A percentile compares a stretch with the other conserved stretches of the same genome.
Evolutionary conservation across 208 protist species (phyloP).

Genomic region (Kentomonas sorsogonicus): DNA sequence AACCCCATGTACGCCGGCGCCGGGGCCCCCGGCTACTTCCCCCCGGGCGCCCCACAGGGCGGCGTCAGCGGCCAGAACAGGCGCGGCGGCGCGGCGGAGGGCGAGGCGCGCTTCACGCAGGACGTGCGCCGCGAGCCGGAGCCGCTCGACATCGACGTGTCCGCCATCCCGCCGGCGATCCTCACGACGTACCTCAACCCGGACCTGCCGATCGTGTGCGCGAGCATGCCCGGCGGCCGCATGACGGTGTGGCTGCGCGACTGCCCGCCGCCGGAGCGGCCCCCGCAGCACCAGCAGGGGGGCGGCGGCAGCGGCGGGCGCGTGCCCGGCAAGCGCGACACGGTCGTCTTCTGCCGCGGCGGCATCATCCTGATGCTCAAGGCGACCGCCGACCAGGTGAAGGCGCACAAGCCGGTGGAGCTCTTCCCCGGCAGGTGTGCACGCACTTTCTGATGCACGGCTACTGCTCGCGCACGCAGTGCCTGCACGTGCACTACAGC

Average conservation of each 20-base stretch:
- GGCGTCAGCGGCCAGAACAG: constrained; percentile 12
- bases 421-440: constrained; percentile 81
- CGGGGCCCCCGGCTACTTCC: constrained; percentile 22
- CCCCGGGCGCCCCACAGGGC: constrained; percentile 4
- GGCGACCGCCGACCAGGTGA: constrained; percentile 57
- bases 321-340: no score
- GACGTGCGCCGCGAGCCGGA: constrained; percentile 36
- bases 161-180: constrained; percentile 57
- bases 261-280: constrained; percentile 31
- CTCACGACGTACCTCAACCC: constrained; percentile 65
- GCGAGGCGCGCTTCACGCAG: constrained; percentile 9
- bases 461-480: constrained; percentile 73
- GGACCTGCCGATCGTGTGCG: constrained; percentile 52
- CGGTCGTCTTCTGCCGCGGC: constrained; percentile 72
- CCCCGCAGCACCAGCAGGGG: constrained; percentile 46
- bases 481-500: constrained; percentile 82
- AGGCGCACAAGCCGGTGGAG: constrained; percentile 80
- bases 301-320: no score
- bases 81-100: constrained; percentile 13
- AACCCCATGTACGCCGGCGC: no score
- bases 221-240: constrained; percentile 73
- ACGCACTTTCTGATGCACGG: constrained; percentile 82
- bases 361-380: constrained; percentile 82
- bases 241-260: constrained; percentile 83
- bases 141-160: constrained; percentile 35